Conservation (phyloP, 1,284 basidiomycete species). For the Takashimella koratensis region DNA sequence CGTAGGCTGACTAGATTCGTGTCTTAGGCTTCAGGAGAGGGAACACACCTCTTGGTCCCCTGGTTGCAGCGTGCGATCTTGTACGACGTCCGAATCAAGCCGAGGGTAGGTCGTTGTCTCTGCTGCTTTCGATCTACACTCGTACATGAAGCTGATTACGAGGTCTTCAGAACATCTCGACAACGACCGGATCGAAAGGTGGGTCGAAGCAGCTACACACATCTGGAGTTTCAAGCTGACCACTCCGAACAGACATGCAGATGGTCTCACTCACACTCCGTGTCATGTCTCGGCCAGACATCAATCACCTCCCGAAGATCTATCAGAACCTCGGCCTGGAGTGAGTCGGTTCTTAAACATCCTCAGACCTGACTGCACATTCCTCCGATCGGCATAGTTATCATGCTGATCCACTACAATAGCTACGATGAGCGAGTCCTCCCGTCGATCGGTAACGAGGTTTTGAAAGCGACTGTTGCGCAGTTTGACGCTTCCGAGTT, state of each 20-base stretch:
- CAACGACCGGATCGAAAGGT: conserved; percentile 51
- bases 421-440: conserved; percentile 92
- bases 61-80: conserved; percentile 94
- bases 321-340: conserved; percentile 93
- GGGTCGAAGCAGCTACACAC: not conserved
- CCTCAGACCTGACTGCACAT: conserved; percentile 1
- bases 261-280: conserved; percentile 97
- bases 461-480: conserved; percentile 94
- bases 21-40: conserved; percentile 84
- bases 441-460: conserved; percentile 94
- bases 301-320: conserved; percentile 82
- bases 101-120: conserved; percentile 59
- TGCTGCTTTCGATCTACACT: not conserved
- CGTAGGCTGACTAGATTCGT: too few species aligned
- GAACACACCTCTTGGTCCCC: conserved; percentile 95
- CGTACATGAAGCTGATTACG: not conserved
- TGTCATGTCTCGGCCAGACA: conserved; percentile 90
- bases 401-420: not conserved
- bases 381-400: not conserved
- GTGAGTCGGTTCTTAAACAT: conserved; percentile 20
- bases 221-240: not conserved
- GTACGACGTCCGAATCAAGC: conserved; percentile 97
- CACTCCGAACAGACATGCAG: conserved; percentile 69
- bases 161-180: conserved; percentile 85
- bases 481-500: conserved; percentile 97